These are phyloP conservation scores for Hyaloperonospora brassicae DNA, from an alignment of 352 stramenopile genomes.

Conservation along the genomic window DNA sequence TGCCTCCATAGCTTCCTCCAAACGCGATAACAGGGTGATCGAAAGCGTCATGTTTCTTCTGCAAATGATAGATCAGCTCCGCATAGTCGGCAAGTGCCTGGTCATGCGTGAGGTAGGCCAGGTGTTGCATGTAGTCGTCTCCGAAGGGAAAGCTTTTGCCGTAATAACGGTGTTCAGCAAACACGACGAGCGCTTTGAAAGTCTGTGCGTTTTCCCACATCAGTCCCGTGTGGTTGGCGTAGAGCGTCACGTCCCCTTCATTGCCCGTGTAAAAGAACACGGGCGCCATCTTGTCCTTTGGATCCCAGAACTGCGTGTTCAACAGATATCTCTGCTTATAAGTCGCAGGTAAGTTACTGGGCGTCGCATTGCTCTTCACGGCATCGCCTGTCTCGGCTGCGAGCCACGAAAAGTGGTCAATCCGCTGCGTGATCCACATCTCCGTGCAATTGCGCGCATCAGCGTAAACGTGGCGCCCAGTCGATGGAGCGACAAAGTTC, in stretches of 20 bases:
- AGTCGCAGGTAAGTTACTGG: conserved; percentile 33
- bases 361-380: conserved; percentile 1
- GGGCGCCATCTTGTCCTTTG: conserved; percentile 49
- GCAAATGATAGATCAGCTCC: conserved; percentile 80
- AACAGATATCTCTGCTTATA: conserved; percentile 88
- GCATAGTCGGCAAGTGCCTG: conserved; percentile 92
- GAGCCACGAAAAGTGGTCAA: conserved; percentile 87
- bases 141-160: conserved; percentile 83
- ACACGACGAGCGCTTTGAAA: conserved; percentile 89
- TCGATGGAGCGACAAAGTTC: conserved; percentile 2
- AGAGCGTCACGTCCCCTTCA: conserved; percentile 90
- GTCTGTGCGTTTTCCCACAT: conserved; percentile 90
- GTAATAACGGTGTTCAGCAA: conserved; percentile 95
- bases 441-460: conserved; percentile 71
- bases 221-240: conserved; percentile 91
- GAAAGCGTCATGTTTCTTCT: conserved; percentile 58
- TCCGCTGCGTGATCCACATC: conserved; percentile 79
- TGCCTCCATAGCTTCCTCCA: conserved; percentile 93
- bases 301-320: conserved; percentile 80
- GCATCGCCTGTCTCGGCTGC: conserved; percentile 17
- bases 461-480: conserved; percentile 20
- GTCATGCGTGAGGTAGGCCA: conserved; percentile 83
- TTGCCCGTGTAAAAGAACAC: conserved; percentile 95
- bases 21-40: conserved; percentile 89
- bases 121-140: conserved; percentile 52